phyloP scores from a whole-genome alignment of 2,329 filamentous ascomycete species.

The Chrysoporthe austroafricana region DNA sequence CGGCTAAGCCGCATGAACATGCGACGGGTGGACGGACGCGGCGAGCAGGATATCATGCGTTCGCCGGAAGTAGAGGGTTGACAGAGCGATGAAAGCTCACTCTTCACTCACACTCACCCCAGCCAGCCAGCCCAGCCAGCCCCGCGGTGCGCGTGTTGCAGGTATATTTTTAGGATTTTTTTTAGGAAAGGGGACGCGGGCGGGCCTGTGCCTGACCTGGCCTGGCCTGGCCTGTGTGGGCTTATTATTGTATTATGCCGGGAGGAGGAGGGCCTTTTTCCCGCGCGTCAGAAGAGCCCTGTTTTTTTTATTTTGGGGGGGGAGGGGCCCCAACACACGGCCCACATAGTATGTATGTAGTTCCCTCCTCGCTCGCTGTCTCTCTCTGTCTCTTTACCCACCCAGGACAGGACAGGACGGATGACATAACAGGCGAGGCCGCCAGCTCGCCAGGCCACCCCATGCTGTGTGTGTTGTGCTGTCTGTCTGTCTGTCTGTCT shows the following conservation, averaged over 20 bases:
- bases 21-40: too few species aligned
- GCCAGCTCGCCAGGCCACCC: too few species aligned
- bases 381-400: too few species aligned
- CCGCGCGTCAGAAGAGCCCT: background rate
- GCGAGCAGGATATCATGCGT: background rate
- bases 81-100: background rate
- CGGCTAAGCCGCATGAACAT: background rate
- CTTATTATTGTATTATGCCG: background rate
- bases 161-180: conserved; percentile 16
- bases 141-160: background rate
- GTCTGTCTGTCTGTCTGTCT: too few species aligned
- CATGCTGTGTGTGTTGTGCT: too few species aligned
- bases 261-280: background rate
- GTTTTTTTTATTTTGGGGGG: too few species aligned
- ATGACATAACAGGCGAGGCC: too few species aligned
- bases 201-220: background rate
- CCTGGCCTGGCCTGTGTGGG: background rate
- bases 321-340: too few species aligned
- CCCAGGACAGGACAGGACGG: too few species aligned
- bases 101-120: background rate
- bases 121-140: background rate
- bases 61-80: background rate
- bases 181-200: background rate
- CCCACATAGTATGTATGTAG: too few species aligned
- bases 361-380: too few species aligned